phyloP scores from a whole-genome alignment of 306 rosid genomes.

The Myrica gale region DNA sequence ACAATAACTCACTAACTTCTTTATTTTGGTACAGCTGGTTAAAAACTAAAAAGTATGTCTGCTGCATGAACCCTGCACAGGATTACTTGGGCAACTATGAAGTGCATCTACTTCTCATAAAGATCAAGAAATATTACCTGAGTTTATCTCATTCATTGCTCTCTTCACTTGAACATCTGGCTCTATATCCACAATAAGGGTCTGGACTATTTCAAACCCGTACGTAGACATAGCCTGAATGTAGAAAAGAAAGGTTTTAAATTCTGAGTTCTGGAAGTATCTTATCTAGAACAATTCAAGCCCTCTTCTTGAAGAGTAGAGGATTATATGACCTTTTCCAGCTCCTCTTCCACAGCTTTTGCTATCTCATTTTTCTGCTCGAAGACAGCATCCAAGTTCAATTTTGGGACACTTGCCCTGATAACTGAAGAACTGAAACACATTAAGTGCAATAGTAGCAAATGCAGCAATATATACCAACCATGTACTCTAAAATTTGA shows the following conservation, averaged over 20 bases:
- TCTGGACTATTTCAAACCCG: conserved; percentile 66
- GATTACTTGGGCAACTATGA: conserved; percentile 3
- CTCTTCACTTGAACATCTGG: conserved; percentile 60
- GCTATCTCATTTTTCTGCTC: conserved; percentile 75
- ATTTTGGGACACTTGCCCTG: conserved; percentile 63
- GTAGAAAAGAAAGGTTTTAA: conserved; percentile 5
- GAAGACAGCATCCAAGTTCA: conserved; percentile 63
- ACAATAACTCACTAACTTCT: background rate
- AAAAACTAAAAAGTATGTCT: conserved; percentile 1
- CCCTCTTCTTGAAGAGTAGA: background rate
- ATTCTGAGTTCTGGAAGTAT: background rate
- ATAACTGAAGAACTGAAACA: conserved; percentile 46
- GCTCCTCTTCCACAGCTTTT: conserved; percentile 61
- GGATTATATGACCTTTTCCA: conserved; percentile 52
- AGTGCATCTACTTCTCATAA: background rate
- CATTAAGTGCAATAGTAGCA: conserved; percentile 13
- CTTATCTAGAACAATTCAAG: background rate
- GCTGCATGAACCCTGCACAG: background rate
- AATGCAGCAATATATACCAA: conserved; percentile 9
- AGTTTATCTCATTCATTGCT: conserved; percentile 75
- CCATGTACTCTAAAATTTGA: background rate
- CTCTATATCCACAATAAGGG: conserved; percentile 64
- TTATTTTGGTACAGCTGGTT: background rate
- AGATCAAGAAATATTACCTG: conserved; percentile 43
- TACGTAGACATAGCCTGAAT: conserved; percentile 63